Percentiles rank a stretch among this genome's conserved stretches.
Evolutionary conservation across 805 yeast genomes (phyloP).

Genomic region (Metschnikowia peoriensis): DNA sequence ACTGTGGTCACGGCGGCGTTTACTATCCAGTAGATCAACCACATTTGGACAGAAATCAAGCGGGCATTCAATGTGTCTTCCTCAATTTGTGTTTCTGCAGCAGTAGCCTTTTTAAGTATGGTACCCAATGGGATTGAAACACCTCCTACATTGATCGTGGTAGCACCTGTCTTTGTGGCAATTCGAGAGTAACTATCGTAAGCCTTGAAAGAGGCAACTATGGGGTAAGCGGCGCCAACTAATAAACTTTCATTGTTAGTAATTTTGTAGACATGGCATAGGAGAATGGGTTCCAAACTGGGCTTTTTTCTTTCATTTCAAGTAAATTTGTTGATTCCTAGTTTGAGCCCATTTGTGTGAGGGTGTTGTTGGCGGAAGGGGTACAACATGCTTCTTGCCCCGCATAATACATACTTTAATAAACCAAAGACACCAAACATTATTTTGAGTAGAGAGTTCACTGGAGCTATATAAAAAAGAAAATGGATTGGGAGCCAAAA

Average conservation of each 20-base stretch:
- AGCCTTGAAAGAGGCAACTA: slow-evolving; percentile 59
- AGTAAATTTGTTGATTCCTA: background rate
- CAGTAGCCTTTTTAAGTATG: slow-evolving; percentile 30
- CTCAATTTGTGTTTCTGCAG: slow-evolving; percentile 13
- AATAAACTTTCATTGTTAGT: slow-evolving; percentile 15
- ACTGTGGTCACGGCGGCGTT: slow-evolving; percentile 43
- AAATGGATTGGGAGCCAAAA: background rate
- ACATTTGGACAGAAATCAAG: slow-evolving; percentile 35
- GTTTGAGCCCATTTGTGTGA: background rate
- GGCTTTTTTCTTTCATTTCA: background rate
- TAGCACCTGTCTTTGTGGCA: slow-evolving; percentile 28
- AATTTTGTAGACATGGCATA: background rate
- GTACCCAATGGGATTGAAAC: slow-evolving; percentile 39
- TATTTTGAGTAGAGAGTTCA: background rate
- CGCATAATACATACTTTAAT: slow-evolving; percentile 10
- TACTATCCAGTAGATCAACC: slow-evolving; percentile 64
- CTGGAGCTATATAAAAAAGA: background rate
- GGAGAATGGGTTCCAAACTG: too few species aligned
- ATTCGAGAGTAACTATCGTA: slow-evolving; percentile 41
- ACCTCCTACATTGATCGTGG: slow-evolving; percentile 36
- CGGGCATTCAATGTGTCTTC: slow-evolving; percentile 23
- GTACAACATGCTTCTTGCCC: background rate
- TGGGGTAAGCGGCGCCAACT: slow-evolving; percentile 54
- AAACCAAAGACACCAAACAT: slow-evolving; percentile 14
- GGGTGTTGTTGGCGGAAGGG: background rate